Base-by-base conservation (phyloP, 2,329 filamentous ascomycete genomes). In the Blastomyces emzantsi region DNA sequence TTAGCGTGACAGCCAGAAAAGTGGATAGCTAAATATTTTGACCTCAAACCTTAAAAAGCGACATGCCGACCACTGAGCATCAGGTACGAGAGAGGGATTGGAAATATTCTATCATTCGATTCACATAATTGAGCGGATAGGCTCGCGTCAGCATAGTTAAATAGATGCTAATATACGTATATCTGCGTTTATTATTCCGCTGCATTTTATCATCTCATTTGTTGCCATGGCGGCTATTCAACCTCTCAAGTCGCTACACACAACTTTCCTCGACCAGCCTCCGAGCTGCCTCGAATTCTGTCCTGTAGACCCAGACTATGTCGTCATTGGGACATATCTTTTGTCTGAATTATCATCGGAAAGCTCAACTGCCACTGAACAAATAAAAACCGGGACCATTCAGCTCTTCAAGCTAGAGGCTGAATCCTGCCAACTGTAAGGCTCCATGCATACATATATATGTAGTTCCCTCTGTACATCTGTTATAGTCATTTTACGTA, bases 291-390 rank as follows among this genome's bases (percentile, higher is more conserved):
- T 79, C 0, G 74, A 78, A 66, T 79, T 79, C 62, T 78, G 75
- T 55, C 76, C 73, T 2, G 66, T 69, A 11, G 65, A 85, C 64
- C 83, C 85, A 0, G 77, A 85, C 0, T 85, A 87, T 70, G 87
- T 96, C 68, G 80, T 95, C 0, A 83, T 96, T 58, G 93, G 92
- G 49, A 96, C 92, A 1, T 97, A 97, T 75, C 85, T 88, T 66
- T 81, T 96, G 43, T 72, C 72, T 30, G 72, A 77, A 63, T 69
- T 66, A 25, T 71, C 73, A 56, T 69, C 67, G 13, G 70, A 70
- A 19, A 67, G 69, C 45, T 69, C 65, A 25, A 61, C 67, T 15
- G 47, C 36, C 30, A 66, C 73, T 62, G 69, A 79, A 1, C 88
- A 92, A 71, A 83, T 77, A 60, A 86, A 90, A 51, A 89, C 87